Evolutionary conservation across 148 eudicot species (phyloP).

Genomic region (Limonium bicolor): DNA sequence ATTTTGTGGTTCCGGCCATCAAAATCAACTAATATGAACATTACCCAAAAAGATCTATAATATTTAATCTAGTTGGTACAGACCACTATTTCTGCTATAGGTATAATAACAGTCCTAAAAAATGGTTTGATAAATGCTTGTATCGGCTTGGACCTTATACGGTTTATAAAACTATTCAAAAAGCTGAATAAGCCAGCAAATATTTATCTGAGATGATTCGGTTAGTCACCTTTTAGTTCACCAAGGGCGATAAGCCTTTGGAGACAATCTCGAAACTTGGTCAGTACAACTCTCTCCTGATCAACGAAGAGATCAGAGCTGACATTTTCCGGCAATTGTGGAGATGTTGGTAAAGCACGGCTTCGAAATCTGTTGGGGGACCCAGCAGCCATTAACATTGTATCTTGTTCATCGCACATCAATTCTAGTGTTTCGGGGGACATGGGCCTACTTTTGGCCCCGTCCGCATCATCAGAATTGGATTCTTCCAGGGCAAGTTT

Average conservation of each 20-base stretch:
- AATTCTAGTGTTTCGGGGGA: slow-evolving; percentile 72
- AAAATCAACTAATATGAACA: too few relatives aligned
- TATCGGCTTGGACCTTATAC: too few relatives aligned
- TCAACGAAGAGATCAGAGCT: slow-evolving; percentile 52
- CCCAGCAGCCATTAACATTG: slow-evolving; percentile 39
- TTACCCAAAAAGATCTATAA: too few relatives aligned
- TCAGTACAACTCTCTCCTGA: slow-evolving; percentile 72
- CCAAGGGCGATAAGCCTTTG: slow-evolving; percentile 75
- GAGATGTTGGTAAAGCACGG: slow-evolving; percentile 17
- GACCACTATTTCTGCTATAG: too few relatives aligned
- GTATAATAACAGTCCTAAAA: too few relatives aligned
- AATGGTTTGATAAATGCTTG: too few relatives aligned
- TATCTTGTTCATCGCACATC: slow-evolving; percentile 76
- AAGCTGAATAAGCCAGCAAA: too few relatives aligned
- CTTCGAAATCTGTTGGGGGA: slow-evolving; percentile 29
- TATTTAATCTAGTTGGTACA: too few relatives aligned
- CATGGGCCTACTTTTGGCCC: slow-evolving; percentile 52
- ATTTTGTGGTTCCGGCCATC: too few relatives aligned
- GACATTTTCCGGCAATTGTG: slow-evolving; percentile 37
- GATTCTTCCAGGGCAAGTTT: slow-evolving; percentile 32
- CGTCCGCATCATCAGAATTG: slow-evolving; percentile 41
- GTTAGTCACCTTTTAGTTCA: slow-evolving; percentile 54
- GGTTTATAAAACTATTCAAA: too few relatives aligned
- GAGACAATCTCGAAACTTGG: slow-evolving; percentile 86
- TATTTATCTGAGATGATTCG: too few relatives aligned